A percentile compares a stretch with the other conserved stretches of the same genome.
Conservation (phyloP, 176 grass and related monocot genomes). For the Themeda triandra region DNA sequence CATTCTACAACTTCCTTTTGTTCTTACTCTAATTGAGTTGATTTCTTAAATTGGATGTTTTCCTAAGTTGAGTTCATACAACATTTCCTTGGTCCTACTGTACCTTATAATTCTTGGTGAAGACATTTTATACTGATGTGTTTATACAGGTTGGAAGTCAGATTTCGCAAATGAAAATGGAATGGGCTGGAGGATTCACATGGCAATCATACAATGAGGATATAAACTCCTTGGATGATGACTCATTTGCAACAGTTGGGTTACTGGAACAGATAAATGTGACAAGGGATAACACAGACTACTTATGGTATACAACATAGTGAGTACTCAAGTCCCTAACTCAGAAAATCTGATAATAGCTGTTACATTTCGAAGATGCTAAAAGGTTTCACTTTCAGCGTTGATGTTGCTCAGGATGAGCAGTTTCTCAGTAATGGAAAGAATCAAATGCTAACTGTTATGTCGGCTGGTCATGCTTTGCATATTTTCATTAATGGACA, state of each 20-base stretch:
- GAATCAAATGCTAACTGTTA: constrained; percentile 63
- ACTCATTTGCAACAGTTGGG: constrained; percentile 63
- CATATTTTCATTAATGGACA: constrained; percentile 86
- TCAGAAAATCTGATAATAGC: neutral
- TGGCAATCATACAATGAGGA: constrained; percentile 89
- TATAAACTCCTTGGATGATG: constrained; percentile 60
- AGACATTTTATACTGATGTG: neutral
- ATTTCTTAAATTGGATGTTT: constrained; percentile 12
- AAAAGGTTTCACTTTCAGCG: constrained; percentile 45
- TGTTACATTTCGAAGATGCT: constrained; percentile 10
- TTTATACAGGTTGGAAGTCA: constrained; percentile 73
- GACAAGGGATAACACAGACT: constrained; percentile 93
- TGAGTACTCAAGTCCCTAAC: constrained; percentile 43
- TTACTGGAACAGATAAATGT: constrained; percentile 95
- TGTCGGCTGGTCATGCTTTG: constrained; percentile 96
- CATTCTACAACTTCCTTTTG: neutral
- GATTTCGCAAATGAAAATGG: constrained; percentile 85
- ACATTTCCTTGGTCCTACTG: neutral
- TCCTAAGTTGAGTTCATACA: constrained; percentile 8
- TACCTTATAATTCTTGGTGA: neutral
- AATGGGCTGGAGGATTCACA: constrained; percentile 68
- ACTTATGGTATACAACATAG: constrained; percentile 95
- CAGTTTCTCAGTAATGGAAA: constrained; percentile 64
- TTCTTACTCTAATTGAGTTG: neutral
- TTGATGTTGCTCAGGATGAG: constrained; percentile 64